Conservation (phyloP, 345 rosid genomes). For the Camelina laxa region DNA sequence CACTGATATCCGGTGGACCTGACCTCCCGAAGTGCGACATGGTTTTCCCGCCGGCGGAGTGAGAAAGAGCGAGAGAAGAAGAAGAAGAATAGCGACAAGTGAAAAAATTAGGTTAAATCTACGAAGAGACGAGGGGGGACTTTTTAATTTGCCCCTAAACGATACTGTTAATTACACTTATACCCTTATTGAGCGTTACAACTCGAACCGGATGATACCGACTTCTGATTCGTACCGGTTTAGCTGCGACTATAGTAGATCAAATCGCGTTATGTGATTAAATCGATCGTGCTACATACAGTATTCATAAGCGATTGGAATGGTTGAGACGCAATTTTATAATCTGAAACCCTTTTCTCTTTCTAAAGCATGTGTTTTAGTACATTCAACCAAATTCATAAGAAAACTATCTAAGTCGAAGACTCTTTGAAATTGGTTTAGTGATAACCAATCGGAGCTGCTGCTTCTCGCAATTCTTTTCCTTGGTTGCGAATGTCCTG, state of each 20-base stretch:
- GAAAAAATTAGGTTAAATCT: conserved; percentile 37
- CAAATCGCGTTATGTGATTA: too few species aligned
- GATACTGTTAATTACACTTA: neutral
- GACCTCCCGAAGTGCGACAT: conserved; percentile 89
- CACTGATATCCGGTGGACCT: conserved; percentile 76
- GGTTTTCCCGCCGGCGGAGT: conserved; percentile 27
- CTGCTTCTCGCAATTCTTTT: conserved; percentile 68
- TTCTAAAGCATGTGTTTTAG: neutral
- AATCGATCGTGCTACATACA: too few species aligned
- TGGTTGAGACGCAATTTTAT: neutral
- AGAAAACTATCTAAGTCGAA: neutral
- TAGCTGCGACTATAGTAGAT: neutral
- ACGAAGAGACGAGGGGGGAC: neutral
- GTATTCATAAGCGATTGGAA: neutral
- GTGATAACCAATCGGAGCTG: conserved; percentile 78
- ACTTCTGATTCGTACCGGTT: conserved; percentile 20
- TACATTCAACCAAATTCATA: neutral
- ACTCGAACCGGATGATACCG: neutral
- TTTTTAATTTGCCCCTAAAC: neutral
- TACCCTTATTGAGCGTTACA: neutral
- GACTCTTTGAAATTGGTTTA: conserved; percentile 31
- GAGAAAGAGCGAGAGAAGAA: neutral
- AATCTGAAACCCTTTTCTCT: neutral
- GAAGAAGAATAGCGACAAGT: too few species aligned
- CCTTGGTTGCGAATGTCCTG: conserved; percentile 80